A percentile compares a stretch with the other conserved stretches of the same genome.
Evolutionary conservation across 2,329 filamentous ascomycete genomes (phyloP).

Genomic region (Thelonectria olida): DNA sequence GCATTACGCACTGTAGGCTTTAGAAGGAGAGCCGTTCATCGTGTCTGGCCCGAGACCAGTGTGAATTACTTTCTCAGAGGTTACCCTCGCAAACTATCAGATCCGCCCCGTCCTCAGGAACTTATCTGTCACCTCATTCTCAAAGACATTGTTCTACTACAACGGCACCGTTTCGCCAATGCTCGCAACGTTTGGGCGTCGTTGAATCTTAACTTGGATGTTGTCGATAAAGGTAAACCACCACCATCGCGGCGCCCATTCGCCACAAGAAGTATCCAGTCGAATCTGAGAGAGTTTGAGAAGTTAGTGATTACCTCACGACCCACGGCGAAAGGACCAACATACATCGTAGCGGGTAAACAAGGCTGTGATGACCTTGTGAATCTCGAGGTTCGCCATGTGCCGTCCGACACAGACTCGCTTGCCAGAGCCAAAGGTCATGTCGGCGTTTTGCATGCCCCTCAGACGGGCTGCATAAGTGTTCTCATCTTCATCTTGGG

Average conservation of each 20-base stretch:
- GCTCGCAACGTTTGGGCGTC: neutral
- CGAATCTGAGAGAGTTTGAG: neutral
- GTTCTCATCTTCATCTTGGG: neutral
- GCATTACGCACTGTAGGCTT: no score
- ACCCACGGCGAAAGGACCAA: neutral
- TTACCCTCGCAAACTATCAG: no score
- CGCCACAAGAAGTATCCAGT: neutral
- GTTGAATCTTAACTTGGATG: constrained; percentile 10
- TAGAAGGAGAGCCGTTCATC: no score
- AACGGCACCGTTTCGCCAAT: neutral
- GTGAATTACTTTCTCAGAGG: no score
- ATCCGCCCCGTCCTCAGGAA: no score
- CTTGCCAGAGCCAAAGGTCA: constrained; percentile 8
- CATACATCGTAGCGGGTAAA: constrained; percentile 8
- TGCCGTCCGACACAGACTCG: neutral
- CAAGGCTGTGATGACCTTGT: neutral
- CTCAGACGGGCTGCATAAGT: neutral
- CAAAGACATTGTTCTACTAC: no score
- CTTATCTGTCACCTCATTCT: no score
- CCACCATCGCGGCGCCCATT: constrained; percentile 9
- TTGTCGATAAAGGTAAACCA: constrained; percentile 13
- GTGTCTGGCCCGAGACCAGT: no score
- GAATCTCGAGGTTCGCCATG: neutral
- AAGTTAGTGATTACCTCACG: neutral
- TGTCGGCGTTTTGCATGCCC: constrained; percentile 5